A percentile compares a stretch with the other conserved stretches of the same genome.
Evolutionary conservation across 2,329 filamentous ascomycete genomes (phyloP).

Genomic region (Neofusicoccum laricinum): DNA sequence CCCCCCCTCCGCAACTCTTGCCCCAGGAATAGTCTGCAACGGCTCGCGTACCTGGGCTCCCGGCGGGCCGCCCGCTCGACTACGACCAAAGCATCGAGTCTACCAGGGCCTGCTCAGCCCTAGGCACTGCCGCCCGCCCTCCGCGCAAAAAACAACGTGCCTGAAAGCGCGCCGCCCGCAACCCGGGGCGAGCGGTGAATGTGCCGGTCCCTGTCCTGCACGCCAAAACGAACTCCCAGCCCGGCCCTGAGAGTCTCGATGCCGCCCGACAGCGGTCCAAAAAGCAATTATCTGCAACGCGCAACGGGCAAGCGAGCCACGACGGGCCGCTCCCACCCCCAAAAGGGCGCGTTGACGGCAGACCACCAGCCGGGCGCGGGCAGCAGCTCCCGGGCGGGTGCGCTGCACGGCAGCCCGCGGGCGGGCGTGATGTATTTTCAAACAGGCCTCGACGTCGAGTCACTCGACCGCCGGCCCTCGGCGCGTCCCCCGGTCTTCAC

Average conservation of each 20-base stretch:
- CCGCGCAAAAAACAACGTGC: conserved; percentile 9
- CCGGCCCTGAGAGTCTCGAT: background rate
- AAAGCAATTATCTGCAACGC: conserved; percentile 13
- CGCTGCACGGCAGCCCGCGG: background rate
- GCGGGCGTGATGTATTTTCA: background rate
- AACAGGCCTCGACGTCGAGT: background rate
- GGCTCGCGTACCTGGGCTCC: conserved; percentile 10
- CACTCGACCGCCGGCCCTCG: background rate
- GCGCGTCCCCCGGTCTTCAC: background rate
- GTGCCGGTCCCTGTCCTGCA: background rate
- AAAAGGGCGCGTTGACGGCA: background rate
- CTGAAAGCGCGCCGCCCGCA: background rate
- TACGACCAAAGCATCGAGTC: conserved; percentile 10
- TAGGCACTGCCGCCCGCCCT: conserved; percentile 1
- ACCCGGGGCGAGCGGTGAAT: background rate
- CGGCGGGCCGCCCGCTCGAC: background rate
- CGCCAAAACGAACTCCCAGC: background rate
- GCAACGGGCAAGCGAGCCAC: background rate
- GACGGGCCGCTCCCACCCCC: background rate
- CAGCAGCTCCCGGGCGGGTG: background rate
- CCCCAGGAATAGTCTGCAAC: background rate
- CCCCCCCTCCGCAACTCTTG: background rate
- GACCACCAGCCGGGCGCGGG: too few species aligned
- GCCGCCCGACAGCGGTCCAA: background rate
- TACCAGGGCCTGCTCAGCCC: conserved; percentile 9